Evolutionary conservation across 148 eudicot species (phyloP).

Genomic region (Camellia lanceoleosa): DNA sequence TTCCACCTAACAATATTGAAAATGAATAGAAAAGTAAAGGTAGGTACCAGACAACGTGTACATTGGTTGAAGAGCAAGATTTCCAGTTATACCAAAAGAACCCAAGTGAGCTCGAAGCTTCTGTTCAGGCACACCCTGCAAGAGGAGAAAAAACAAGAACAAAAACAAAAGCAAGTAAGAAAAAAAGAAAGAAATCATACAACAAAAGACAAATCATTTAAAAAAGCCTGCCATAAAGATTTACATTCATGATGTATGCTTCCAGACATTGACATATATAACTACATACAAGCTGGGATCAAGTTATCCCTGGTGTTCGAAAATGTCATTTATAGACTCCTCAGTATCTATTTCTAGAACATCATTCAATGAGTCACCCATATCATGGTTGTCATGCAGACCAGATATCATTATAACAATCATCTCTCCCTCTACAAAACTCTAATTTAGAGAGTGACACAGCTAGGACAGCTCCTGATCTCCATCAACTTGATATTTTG

Average conservation of each 20-base stretch:
- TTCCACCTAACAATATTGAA: neutral
- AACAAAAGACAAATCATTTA: neutral
- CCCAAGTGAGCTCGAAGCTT: constrained; percentile 92
- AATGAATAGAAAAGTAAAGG: constrained; percentile 3
- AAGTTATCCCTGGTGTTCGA: neutral
- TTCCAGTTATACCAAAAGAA: constrained; percentile 95
- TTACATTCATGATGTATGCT: neutral
- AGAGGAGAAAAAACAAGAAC: neutral
- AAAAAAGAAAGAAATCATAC: neutral
- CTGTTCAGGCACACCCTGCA: constrained; percentile 97
- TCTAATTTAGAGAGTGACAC: neutral
- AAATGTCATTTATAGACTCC: neutral
- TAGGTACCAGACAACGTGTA: constrained; percentile 91
- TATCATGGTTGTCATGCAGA: constrained; percentile 3
- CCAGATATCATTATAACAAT: neutral
- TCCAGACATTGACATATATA: neutral
- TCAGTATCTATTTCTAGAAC: neutral
- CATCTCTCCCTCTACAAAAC: neutral
- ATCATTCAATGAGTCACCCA: neutral
- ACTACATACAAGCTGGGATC: neutral
- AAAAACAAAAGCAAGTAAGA: constrained; percentile 22
- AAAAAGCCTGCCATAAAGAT: neutral
- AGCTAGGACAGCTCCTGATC: neutral
- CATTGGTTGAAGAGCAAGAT: constrained; percentile 99
- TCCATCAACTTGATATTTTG: neutral